These are phyloP conservation scores for Adansonia grandidieri DNA, from an alignment of 441 rosid species.

Conservation along the genomic window DNA sequence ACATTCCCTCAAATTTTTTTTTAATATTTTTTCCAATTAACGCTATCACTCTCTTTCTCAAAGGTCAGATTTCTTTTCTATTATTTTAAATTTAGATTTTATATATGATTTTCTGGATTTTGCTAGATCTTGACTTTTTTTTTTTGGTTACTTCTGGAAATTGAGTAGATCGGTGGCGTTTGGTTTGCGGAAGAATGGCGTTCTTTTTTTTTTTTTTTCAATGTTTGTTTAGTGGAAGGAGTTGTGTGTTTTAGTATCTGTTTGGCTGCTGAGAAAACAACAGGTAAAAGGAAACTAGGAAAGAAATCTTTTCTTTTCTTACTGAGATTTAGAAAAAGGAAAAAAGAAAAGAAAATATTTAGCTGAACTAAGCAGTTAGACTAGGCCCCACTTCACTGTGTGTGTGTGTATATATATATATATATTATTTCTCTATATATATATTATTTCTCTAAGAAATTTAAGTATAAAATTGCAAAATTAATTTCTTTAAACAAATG, in stretches of 20 bases:
- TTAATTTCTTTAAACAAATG: background rate
- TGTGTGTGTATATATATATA: background rate
- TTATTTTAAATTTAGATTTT: background rate
- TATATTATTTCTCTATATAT: too few relatives aligned
- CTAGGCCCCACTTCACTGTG: constrained; percentile 25
- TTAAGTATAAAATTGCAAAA: background rate
- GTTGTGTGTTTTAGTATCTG: constrained; percentile 24
- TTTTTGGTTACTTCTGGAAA: constrained; percentile 31
- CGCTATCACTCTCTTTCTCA: constrained; percentile 15
- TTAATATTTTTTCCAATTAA: background rate
- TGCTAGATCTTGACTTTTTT: constrained; percentile 19
- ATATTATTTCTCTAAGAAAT: background rate
- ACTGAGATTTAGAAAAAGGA: background rate
- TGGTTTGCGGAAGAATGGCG: constrained; percentile 28
- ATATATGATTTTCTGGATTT: constrained; percentile 12
- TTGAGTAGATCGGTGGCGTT: constrained; percentile 25
- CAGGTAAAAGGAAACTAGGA: background rate
- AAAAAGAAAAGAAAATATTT: background rate
- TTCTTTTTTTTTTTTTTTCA: constrained; percentile 6
- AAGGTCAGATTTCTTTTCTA: background rate
- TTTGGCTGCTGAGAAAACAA: constrained; percentile 40
- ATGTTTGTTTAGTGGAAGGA: background rate
- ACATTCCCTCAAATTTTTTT: constrained; percentile 30
- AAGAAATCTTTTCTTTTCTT: background rate
- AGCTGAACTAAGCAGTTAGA: constrained; percentile 19